A percentile compares a stretch with the other conserved stretches of the same genome.
These are phyloP conservation scores for Nicotiana tomentosiformis DNA, from an alignment of 257 asterid species.

Conservation along the genomic window DNA sequence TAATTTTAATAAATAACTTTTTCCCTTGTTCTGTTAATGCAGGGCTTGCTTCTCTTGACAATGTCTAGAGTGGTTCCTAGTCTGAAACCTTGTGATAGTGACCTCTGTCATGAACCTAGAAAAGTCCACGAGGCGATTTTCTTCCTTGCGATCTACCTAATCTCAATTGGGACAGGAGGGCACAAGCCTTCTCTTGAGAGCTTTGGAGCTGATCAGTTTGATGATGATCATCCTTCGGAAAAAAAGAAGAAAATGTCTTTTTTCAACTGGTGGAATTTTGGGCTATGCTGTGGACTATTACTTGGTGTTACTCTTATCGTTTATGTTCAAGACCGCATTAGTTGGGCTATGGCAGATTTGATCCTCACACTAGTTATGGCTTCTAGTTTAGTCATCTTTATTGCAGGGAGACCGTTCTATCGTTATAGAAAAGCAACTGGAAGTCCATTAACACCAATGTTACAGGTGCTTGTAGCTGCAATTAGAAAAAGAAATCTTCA, in stretches of 20 bases:
- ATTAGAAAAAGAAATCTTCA: constrained; percentile 27
- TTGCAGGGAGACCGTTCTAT: constrained; percentile 38
- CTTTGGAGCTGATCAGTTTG: no score
- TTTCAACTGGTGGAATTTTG: constrained; percentile 84
- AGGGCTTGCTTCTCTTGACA: constrained; percentile 46
- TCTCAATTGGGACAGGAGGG: constrained; percentile 33
- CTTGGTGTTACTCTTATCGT: constrained; percentile 47
- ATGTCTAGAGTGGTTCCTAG: background rate
- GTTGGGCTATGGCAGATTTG: constrained; percentile 52
- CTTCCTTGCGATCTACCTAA: constrained; percentile 49
- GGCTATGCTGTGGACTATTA: constrained; percentile 54
- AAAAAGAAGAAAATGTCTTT: constrained; percentile 51
- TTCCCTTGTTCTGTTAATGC: background rate
- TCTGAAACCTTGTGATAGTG: constrained; percentile 23
- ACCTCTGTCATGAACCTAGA: constrained; percentile 9
- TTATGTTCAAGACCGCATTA: constrained; percentile 52
- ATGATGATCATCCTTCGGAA: constrained; percentile 35
- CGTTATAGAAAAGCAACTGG: constrained; percentile 45
- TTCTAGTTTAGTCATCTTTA: constrained; percentile 37
- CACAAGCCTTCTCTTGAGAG: no score
- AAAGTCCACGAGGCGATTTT: constrained; percentile 30
- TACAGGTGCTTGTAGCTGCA: constrained; percentile 60
- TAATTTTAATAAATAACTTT: no score
- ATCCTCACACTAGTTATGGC: constrained; percentile 48
- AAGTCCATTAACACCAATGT: constrained; percentile 67